Conservation (phyloP, 2,329 filamentous ascomycete species). For the Setomelanomma holmii region DNA sequence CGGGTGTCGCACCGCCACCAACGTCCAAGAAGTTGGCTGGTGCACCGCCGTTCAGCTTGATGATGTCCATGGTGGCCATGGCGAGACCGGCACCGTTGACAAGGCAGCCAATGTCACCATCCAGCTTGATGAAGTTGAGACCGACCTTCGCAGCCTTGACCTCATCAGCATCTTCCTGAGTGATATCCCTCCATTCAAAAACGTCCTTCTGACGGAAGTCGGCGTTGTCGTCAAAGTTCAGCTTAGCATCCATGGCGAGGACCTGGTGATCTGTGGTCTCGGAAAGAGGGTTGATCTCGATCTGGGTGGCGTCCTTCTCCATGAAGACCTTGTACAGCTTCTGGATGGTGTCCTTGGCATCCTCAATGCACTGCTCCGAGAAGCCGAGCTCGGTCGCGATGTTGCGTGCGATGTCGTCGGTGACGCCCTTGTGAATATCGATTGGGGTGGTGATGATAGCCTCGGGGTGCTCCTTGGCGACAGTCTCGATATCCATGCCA, state of each 20-base stretch:
- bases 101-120: conserved; percentile 98
- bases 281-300: conserved; percentile 98
- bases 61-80: conserved; percentile 99
- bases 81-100: conserved; percentile 99
- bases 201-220: conserved; percentile 98
- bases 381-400: conserved; percentile 95
- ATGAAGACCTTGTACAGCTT: conserved; percentile 99
- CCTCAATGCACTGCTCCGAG: conserved; percentile 95
- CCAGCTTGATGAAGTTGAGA: conserved; percentile 99
- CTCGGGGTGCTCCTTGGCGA: conserved; percentile 96
- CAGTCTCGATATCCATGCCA: conserved; percentile 98
- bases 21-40: conserved; percentile 99
- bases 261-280: conserved; percentile 99
- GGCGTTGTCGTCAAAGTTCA: conserved; percentile 98
- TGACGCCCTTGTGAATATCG: conserved; percentile 93
- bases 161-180: conserved; percentile 96
- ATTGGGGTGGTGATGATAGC: conserved; percentile 94
- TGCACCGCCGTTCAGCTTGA: conserved; percentile 96
- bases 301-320: conserved; percentile 98
- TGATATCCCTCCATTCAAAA: conserved; percentile 90
- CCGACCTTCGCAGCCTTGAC: conserved; percentile 93
- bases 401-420: conserved; percentile 88
- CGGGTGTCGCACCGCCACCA: conserved; percentile 93
- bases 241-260: conserved; percentile 99
- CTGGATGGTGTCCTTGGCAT: conserved; percentile 95